Percentiles rank a stretch among this genome's conserved stretches.
Conservation (phyloP, 1,284 basidiomycete species). For the Moesziomyces antarcticus region DNA sequence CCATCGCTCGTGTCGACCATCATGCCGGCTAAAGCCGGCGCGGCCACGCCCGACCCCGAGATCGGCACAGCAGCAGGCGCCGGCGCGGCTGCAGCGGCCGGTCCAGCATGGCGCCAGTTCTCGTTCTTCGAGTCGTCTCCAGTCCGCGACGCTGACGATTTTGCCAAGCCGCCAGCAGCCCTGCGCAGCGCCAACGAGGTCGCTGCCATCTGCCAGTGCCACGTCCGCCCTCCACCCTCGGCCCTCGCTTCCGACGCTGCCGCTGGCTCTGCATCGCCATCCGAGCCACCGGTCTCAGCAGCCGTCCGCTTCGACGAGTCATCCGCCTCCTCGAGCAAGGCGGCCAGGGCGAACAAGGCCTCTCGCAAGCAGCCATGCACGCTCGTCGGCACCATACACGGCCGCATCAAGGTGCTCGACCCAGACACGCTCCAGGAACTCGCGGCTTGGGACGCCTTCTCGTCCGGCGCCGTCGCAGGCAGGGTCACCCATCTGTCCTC, state of each 20-base stretch:
- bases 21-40: slow-evolving; percentile 20
- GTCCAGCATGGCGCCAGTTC: slow-evolving; percentile 60
- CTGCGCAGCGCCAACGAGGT: slow-evolving; percentile 47
- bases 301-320: slow-evolving; percentile 11
- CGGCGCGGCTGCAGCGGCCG: slow-evolving; percentile 41
- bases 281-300: slow-evolving; percentile 6
- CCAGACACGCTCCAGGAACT: slow-evolving; percentile 47
- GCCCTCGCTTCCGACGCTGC: slow-evolving; percentile 3
- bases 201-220: slow-evolving; percentile 51
- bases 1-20: not conserved
- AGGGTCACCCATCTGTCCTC: slow-evolving; percentile 54
- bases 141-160: slow-evolving; percentile 53
- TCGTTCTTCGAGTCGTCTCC: slow-evolving; percentile 54
- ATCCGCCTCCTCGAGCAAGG: slow-evolving; percentile 3
- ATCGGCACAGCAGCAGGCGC: slow-evolving; percentile 37
- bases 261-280: not conserved
- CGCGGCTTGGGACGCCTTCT: slow-evolving; percentile 56
- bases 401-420: slow-evolving; percentile 53
- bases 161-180: slow-evolving; percentile 41
- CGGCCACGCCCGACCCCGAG: slow-evolving; percentile 15
- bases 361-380: slow-evolving; percentile 34
- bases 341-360: slow-evolving; percentile 1
- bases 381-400: slow-evolving; percentile 50
- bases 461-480: slow-evolving; percentile 24
- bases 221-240: slow-evolving; percentile 37